A percentile compares a stretch with the other conserved stretches of the same genome.
These are phyloP conservation scores for Acanthamoeba healyi DNA, from an alignment of 208 protist species.

Conservation along the genomic window DNA sequence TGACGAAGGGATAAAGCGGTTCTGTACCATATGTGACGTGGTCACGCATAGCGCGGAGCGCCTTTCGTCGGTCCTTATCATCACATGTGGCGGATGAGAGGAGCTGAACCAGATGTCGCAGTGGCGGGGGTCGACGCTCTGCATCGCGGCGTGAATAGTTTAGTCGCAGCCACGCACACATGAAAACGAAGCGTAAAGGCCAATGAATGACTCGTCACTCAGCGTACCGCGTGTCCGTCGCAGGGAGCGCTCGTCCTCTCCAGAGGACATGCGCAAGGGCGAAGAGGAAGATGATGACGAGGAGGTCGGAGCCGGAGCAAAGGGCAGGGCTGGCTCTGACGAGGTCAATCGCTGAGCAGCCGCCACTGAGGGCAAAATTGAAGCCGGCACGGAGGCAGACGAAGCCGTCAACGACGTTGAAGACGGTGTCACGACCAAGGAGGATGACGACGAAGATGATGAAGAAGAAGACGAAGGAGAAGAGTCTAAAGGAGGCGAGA, in stretches of 20 bases:
- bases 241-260: not conserved
- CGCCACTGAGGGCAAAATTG: not conserved
- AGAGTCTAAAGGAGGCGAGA: not conserved
- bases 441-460: not conserved
- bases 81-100: not conserved
- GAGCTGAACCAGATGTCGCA: not conserved
- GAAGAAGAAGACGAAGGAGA: not conserved
- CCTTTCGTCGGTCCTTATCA: constrained; percentile 25
- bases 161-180: not conserved
- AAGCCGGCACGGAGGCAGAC: not conserved
- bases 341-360: not conserved
- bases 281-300: not conserved
- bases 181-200: not conserved
- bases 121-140: constrained; percentile 7
- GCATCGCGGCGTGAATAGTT: no score
- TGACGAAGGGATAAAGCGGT: no score
- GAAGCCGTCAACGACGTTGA: not conserved
- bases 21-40: not conserved
- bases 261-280: not conserved
- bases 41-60: not conserved
- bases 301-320: not conserved
- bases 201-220: not conserved
- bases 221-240: constrained; percentile 14
- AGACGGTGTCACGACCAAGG: not conserved
- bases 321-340: not conserved